Percentiles rank a stretch among this genome's conserved stretches.
Conservation (phyloP, 495 filamentous ascomycete genomes). For the Trypethelium eluteriae region DNA sequence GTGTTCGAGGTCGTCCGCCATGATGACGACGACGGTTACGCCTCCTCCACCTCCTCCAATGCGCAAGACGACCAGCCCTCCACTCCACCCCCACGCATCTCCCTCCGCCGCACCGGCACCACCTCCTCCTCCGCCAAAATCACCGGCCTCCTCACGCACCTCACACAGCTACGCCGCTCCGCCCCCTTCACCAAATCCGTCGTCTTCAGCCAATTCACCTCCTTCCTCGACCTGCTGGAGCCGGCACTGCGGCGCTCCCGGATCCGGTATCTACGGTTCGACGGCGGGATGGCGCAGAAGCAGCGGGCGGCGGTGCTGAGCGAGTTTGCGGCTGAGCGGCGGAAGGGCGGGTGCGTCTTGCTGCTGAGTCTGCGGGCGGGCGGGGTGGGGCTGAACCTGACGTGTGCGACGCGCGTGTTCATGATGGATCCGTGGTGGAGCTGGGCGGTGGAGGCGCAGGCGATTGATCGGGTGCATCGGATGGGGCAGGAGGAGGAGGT, state of each 20-base stretch:
- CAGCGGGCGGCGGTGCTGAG: conserved; percentile 64
- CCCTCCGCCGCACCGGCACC: conserved; percentile 68
- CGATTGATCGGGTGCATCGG: conserved; percentile 96
- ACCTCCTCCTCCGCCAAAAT: conserved; percentile 86
- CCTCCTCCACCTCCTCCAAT: conserved; percentile 28
- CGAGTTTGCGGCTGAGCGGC: conserved; percentile 17
- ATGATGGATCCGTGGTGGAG: conserved; percentile 99
- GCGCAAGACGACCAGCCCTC: neutral
- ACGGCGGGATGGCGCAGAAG: conserved; percentile 85
- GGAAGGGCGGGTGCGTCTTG: conserved; percentile 47
- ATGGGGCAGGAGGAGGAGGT: conserved; percentile 93
- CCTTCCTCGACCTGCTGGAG: conserved; percentile 85
- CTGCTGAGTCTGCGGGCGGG: conserved; percentile 82
- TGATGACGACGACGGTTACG: conserved; percentile 28
- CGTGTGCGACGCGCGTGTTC: conserved; percentile 76
- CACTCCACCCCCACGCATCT: conserved; percentile 54
- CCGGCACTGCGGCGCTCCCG: conserved; percentile 61
- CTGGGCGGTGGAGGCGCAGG: conserved; percentile 91
- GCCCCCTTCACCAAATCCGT: conserved; percentile 72
- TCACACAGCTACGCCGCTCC: conserved; percentile 55
- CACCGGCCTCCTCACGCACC: conserved; percentile 63
- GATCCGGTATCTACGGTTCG: conserved; percentile 76
- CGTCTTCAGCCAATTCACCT: conserved; percentile 94
- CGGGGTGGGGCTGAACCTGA: conserved; percentile 89
- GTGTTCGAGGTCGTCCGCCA: conserved; percentile 81